Evolutionary conservation across 192 early-diverging fungal species (phyloP), one percentile per base, ranked within the genome.

Genomic region (Gryganskiella cystojenkinii): DNA sequence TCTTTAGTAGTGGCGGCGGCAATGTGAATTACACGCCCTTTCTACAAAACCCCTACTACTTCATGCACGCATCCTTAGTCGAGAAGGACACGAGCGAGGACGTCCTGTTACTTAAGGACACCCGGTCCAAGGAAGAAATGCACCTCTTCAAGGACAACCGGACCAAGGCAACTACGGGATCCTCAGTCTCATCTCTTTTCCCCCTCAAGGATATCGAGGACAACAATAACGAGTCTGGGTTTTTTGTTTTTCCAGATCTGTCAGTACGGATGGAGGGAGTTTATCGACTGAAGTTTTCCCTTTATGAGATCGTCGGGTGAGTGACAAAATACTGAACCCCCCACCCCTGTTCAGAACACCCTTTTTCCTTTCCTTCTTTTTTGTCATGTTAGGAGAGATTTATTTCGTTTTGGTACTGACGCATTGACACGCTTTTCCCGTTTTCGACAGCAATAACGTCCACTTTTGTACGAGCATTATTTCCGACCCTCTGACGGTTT

Each of bases 211-310:
- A 97, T 61, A 86, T 92, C 27, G 93, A 96, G 54, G 90, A 92
- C 67, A 84, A 13, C 13, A 40, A 71, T 50, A 83, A 83, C 45
- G 94, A 95, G 67, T 95, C 95, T n/a, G 95, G 93, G 1, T 98
- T 96, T 71, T 98, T 98, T 88, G 95, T 98, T 37, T 98, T 98
- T 80, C 94, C 96, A 27, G 96, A 98, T 80, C 83, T 98, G 20
- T 95, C 93, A 4, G 94, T 97, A n/a, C 81, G 96, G 13, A 94
- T 95, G 86, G 96, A 98, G 67, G 96, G 96, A 27, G 87, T 82
- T n/a, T 95, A 94, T 67, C 68, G 90, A 17, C 84, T 95, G 46
- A 92, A 88, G 89, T 90, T 98, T 58, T 93, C 92, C 68, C 74
- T 98, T 35, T 98, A 94, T 84, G 95, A 98, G 72, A 96, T 98